phyloP scores from a whole-genome alignment of 805 yeast species.

The Kodamaea nitidulidarum region DNA sequence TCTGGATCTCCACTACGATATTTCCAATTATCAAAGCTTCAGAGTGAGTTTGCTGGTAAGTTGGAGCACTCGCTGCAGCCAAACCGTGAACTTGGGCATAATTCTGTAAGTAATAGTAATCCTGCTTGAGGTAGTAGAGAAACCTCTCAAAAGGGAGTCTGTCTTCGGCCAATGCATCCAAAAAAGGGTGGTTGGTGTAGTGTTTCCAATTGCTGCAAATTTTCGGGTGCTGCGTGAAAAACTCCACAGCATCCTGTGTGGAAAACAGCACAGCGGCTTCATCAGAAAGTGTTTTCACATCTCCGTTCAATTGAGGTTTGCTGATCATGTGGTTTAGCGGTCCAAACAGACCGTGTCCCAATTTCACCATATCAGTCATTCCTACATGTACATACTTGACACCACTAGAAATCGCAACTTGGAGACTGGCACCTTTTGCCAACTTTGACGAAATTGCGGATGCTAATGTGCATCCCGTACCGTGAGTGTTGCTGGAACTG shows the following conservation, averaged over 20 bases:
- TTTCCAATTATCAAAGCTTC: slow-evolving; percentile 49
- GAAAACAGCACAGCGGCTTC: not conserved
- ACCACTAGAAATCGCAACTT: slow-evolving; percentile 50
- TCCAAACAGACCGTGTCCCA: slow-evolving; percentile 55
- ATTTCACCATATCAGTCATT: slow-evolving; percentile 41
- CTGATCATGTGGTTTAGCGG: slow-evolving; percentile 61
- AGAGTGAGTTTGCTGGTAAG: slow-evolving; percentile 45
- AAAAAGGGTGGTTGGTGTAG: slow-evolving; percentile 62
- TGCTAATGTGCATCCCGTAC: slow-evolving; percentile 87
- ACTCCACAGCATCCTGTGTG: slow-evolving; percentile 30
- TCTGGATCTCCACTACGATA: slow-evolving; percentile 51
- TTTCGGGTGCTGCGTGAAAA: slow-evolving; percentile 51
- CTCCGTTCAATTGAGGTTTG: not conserved
- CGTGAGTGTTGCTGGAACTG: slow-evolving; percentile 63
- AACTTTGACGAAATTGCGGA: slow-evolving; percentile 75
- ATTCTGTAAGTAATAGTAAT: slow-evolving; percentile 63
- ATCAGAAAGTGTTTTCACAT: not conserved
- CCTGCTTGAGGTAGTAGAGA: slow-evolving; percentile 55
- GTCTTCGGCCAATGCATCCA: slow-evolving; percentile 48
- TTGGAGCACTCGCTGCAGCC: slow-evolving; percentile 61
- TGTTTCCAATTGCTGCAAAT: slow-evolving; percentile 53
- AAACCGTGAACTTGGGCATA: slow-evolving; percentile 64
- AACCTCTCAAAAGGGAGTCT: slow-evolving; percentile 48
- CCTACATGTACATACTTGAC: slow-evolving; percentile 67
- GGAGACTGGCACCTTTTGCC: slow-evolving; percentile 49